Evolutionary conservation across 2,329 filamentous ascomycete genomes (phyloP), one percentile per base, ranked within the genome.

Genomic region (Lachnellula cervina): DNA sequence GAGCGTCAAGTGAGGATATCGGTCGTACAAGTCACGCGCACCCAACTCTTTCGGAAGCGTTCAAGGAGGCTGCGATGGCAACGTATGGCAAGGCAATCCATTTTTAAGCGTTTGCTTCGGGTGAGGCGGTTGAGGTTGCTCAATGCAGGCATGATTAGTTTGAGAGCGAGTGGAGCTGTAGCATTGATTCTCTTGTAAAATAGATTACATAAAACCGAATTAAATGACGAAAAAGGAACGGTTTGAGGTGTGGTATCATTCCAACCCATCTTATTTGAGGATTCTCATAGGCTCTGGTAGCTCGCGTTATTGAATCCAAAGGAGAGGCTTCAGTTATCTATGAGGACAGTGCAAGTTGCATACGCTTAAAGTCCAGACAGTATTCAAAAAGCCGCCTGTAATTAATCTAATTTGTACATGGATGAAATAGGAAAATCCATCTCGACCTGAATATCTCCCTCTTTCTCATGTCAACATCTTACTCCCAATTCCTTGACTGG

Each of bases 41-140:
- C 77, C 94, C 94, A 55, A 69, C 66, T 34, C 59, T 99, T 58
- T 86, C 93, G 23, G 94, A 99, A 80, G 94, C 94, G 45, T 97
- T 99, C 83, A 99, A 99, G 82, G 94, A 99, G 83, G 94, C 94
- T 69, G 94, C 94, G 66, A 97, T 99, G 94, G 89, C 90, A 60
- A 97, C 93, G 50, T 91, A 96, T 78, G 84, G 86, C 69, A 94
- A 96, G 80, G 87, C 94, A 64, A 96, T 99, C 73, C 94, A 99
- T 80, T 96, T 88, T 76, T 99, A 89, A 76, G 64, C 42, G 55
- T 54, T 43, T 38, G 40, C 19, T 44, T 44, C 45, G 45, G 46
- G 25, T 21, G 32, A 40, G 38, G 37, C 38, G 49, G 50, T 49
- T 28, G 35, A 43, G 28, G 34, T 45, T 44, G 37, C 37, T 34